Conservation (phyloP, 495 filamentous ascomycete species). For the Daldinia caldariorum region DNA sequence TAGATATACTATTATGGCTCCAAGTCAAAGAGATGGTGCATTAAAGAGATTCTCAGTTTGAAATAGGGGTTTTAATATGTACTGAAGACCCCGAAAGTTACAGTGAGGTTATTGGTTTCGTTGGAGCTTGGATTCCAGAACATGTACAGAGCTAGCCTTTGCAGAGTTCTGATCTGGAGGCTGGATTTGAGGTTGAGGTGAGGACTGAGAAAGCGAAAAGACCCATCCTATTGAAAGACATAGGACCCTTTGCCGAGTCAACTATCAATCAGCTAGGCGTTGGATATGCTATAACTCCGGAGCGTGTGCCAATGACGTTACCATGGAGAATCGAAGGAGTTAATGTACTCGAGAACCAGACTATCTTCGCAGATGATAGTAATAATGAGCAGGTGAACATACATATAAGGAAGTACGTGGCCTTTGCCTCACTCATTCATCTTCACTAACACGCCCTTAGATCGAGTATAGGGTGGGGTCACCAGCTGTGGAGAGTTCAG, state of each 20-base stretch:
- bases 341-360: conserved; percentile 36
- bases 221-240: conserved; percentile 26
- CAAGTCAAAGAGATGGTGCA: background rate
- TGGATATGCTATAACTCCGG: background rate
- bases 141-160: conserved; percentile 24
- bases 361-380: conserved; percentile 42
- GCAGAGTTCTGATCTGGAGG: conserved; percentile 33
- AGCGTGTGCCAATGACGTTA: background rate
- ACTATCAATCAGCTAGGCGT: conserved; percentile 35
- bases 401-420: conserved; percentile 40
- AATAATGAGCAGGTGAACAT: conserved; percentile 34
- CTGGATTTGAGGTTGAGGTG: conserved; percentile 37
- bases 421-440: conserved; percentile 41
- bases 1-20: background rate
- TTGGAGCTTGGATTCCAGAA: conserved; percentile 36
- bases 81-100: conserved; percentile 24
- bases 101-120: conserved; percentile 44
- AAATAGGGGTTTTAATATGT: background rate
- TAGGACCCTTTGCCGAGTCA: conserved; percentile 40
- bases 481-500: conserved; percentile 38
- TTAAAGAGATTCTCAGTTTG: background rate
- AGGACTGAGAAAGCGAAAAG: conserved; percentile 39
- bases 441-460: conserved; percentile 37
- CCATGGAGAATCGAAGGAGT: conserved; percentile 36
- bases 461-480: conserved; percentile 23